Evolutionary conservation across 1,284 basidiomycete species (phyloP), one percentile per base, ranked within the genome.

Genomic region (Kwoniella shivajii): DNA sequence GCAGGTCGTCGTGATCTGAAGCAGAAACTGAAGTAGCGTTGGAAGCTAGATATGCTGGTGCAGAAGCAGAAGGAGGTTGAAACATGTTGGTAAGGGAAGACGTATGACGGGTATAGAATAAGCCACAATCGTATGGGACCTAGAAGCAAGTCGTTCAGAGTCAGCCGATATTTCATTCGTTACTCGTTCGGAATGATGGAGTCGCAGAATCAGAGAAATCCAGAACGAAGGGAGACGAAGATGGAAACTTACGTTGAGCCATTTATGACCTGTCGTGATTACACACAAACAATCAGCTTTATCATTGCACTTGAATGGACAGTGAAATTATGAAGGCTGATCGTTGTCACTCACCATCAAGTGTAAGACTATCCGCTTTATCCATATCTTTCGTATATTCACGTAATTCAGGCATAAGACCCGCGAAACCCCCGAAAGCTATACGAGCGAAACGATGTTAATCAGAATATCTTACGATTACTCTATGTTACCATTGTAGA

Each of bases 71-170:
- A 0, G 79, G 76, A 0, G 80, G 80, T 0, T 80, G 81, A 42
- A 80, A 78, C 11, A 81, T 64, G 2, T 68, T 68, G 11, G 72
- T 69, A 7, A 82, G 73, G 1, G 68, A 51, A 4, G 51, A 29
- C 3, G 59, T 20, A 10, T 62, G 54, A 6, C 76, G 75, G 10
- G 79, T 78, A 68, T 79, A 82, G 75, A 83, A 82, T 2, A 82
- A 50, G 3, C 81, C 82, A 39, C 76, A 77, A 59, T 82, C 82
- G 69, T 83, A 83, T 4, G 82, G 82, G 0, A 81, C 78, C 78
- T 79, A 18, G 6, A 42, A 22, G 6, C 20, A 18, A 18, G 3
- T n/a, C 22, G 26, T 9, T 1, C 2, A 20, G 10, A 31, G 16
- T 18, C 11, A 31, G 6, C n/a, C n/a, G n/a, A n/a, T n/a, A n/a